These are phyloP conservation scores for Yamadazyma mexicana DNA, from an alignment of 1,139 yeast genomes.

Conservation along the genomic window DNA sequence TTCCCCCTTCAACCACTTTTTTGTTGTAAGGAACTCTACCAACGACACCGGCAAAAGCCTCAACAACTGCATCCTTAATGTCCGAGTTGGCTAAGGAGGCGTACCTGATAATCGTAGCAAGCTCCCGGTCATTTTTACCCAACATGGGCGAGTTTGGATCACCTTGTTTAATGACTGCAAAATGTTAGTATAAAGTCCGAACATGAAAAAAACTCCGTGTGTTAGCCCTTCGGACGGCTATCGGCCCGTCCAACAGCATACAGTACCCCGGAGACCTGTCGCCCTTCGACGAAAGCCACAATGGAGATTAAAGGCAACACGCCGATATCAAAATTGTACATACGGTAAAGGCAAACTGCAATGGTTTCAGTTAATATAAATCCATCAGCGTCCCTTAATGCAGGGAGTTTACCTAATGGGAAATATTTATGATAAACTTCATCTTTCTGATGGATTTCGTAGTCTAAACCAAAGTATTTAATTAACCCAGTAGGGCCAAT, in stretches of 20 bases:
- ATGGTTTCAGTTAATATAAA: slow-evolving; percentile 74
- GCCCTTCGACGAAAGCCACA: too few species aligned
- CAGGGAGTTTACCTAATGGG: slow-evolving; percentile 77
- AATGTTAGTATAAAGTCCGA: slow-evolving; percentile 22
- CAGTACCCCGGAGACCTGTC: too few species aligned
- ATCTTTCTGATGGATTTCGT: slow-evolving; percentile 53
- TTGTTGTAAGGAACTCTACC: slow-evolving; percentile 67
- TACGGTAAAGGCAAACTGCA: slow-evolving; percentile 61
- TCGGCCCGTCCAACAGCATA: too few species aligned
- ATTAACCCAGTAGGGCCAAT: slow-evolving; percentile 50
- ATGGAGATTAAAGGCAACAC: too few species aligned
- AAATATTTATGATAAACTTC: slow-evolving; percentile 51
- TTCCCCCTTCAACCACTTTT: slow-evolving; percentile 64
- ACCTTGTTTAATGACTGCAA: slow-evolving; percentile 30
- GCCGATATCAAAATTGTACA: slow-evolving; percentile 43
- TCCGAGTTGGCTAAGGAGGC: slow-evolving; percentile 77
- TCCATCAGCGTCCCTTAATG: slow-evolving; percentile 79
- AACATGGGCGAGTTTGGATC: slow-evolving; percentile 37
- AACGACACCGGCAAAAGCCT: slow-evolving; percentile 32
- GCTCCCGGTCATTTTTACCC: slow-evolving; percentile 66
- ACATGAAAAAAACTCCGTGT: slow-evolving; percentile 38
- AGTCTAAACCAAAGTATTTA: slow-evolving; percentile 70
- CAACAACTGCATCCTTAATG: slow-evolving; percentile 44
- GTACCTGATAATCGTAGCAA: slow-evolving; percentile 78
- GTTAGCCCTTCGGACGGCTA: too few species aligned